Conservation (phyloP, 176 grass and related monocot species). For the Dendrocalamus sinicus region DNA sequence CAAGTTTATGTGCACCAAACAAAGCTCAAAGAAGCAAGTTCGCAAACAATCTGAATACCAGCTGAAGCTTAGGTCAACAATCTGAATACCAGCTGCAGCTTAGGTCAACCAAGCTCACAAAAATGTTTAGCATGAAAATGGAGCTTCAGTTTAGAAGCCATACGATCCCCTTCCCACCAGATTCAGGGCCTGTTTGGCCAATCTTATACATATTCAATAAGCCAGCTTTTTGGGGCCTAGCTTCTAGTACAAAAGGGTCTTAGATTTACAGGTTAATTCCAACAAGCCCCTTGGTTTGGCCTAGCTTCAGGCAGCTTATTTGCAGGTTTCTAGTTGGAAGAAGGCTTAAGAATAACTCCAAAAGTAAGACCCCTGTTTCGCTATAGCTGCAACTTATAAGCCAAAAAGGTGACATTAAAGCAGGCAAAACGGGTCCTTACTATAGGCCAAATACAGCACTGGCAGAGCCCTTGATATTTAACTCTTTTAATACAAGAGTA, state of each 20-base stretch:
- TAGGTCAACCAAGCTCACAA: slow-evolving; percentile 9
- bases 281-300: neutral
- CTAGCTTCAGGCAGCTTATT: neutral
- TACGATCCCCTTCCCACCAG: neutral
- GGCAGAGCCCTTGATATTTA: neutral
- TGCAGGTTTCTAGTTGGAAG: slow-evolving; percentile 1
- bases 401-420: neutral
- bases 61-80: neutral
- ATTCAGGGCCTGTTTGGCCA: neutral
- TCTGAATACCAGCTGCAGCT: neutral
- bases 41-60: neutral
- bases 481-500: neutral
- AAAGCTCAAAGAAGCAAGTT: neutral
- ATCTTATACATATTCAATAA: neutral
- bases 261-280: neutral
- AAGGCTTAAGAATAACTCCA: neutral
- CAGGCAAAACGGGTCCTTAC: neutral
- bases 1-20: neutral
- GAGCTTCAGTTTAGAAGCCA: neutral
- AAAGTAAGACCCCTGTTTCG: neutral
- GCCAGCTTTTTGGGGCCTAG: neutral
- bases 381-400: neutral
- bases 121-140: neutral
- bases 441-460: neutral
- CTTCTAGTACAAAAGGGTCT: neutral